Evolutionary conservation across 129 eudicot species (phyloP), one percentile per base, ranked within the genome.

Genomic region (Chrysanthemum seticuspe): DNA sequence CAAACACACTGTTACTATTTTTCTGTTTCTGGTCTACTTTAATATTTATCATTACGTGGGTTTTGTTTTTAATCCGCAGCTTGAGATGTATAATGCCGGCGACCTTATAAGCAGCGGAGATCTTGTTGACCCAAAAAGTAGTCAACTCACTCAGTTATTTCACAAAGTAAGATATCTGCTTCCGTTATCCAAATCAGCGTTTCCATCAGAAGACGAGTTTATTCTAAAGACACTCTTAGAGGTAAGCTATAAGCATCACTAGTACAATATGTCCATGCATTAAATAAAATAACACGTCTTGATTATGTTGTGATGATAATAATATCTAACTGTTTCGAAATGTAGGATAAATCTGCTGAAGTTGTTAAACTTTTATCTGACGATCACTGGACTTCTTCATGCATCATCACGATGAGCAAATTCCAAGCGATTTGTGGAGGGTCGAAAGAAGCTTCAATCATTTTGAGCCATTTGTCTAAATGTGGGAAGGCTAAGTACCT

Each of bases 81-180:
- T 87, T 40, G 96, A 94, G 72, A 94, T 94, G 99, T 85, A 83
- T 67, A 89, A 83, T 51, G 74, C 79, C 25, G 96, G 99, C 7
- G 86, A 88, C 19, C 51, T 94, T 48, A n/a, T 77, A 54, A 75
- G 78, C 44, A 53, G 18, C 16, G 16, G 53, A 2, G 82, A 82
- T 78, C 87, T 85, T 45, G 65, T 65, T 10, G 83, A 82, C 65
- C 91, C 97, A 6, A 76, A 80, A 58, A 76, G 79, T 65, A 83
- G 92, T 2, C 83, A 78, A 10, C 57, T 94, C 13, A 68, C 83
- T 40, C 78, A 81, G 51, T 65, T 88, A 12, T 71, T 94, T 23
- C 78, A 68, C 60, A 94, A 77, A 79, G 83, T 81, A 9, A 57
- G 81, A 40, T 73, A 71, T 60, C 34, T 86, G 55, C 54, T 83